Base-by-base conservation (phyloP, 1,139 yeast genomes). In the Suzukiozyma palmioleophila region DNA sequence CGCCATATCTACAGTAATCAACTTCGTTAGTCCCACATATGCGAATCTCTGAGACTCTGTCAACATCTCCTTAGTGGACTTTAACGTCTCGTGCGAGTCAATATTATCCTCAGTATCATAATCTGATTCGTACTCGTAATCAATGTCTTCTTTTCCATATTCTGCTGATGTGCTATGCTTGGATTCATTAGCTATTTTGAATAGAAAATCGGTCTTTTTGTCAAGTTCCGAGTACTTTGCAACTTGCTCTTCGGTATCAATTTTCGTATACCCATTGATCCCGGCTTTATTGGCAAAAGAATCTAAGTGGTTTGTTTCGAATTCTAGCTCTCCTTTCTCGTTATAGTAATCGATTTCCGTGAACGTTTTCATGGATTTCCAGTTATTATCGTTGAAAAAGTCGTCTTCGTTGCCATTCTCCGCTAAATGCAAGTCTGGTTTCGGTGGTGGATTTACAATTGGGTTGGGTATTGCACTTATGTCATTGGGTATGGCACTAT, bases 11-110 rank as follows among this genome's bases (percentile, higher is more conserved):
- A 84, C 85, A 40, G 82, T 74, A 6, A 85, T 73, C 29, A 94
- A 73, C 50, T 86, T 84, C 15, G 85, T 80, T 10, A 92, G 71
- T 0, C 97, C 98, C 5, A 86, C 84, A 54, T 94, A 94, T 3
- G 97, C 97, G 49, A 90, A 85, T 51, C 87, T 82, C 56, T 94
- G 97, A 15, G 84, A 71, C 21, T 88, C 97, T 3, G 81, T 73
- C 25, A 94, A 71, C 79, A 94, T 78, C 25, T 79, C 76, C 56
- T 84, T 88, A 5, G 97, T 92, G 1, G 92, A 76, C 43, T 80
- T 79, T 45, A 92, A 65, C 41, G 90, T 94, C 35, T 80, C 79
- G 8, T 68, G 68, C 0, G 81, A 54, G 69, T 82, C 60, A 56
- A 57, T 35, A 57, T 76, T 47, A 65, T 68, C 73, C 5, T 63